Evolutionary conservation across 1,284 basidiomycete species (phyloP).

Genomic region (Trichosporon asahii): DNA sequence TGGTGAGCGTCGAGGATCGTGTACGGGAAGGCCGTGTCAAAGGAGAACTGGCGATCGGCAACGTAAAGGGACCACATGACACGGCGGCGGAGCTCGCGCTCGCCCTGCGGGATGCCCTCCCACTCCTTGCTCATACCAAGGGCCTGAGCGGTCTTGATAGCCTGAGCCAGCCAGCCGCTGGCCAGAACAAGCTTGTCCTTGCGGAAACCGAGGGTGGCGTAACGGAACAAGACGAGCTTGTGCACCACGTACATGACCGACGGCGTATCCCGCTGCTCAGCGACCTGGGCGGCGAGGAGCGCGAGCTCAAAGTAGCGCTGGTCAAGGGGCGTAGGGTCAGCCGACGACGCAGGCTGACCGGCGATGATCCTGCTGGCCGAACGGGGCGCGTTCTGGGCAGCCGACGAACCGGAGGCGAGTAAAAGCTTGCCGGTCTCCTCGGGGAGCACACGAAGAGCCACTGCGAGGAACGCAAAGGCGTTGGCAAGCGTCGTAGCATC

Average conservation of each 20-base stretch:
- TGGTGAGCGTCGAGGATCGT: conserved; percentile 45
- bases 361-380: conserved; percentile 25
- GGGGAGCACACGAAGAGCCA: conserved; percentile 39
- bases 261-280: conserved; percentile 40
- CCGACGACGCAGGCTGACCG: conserved; percentile 22
- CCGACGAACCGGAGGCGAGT: conserved; percentile 31
- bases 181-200: conserved; percentile 33
- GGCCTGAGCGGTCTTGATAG: conserved; percentile 44
- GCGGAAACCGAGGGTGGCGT: conserved; percentile 33
- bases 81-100: conserved; percentile 43
- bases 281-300: conserved; percentile 34
- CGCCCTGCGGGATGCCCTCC: conserved; percentile 42
- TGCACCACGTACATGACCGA: conserved; percentile 46
- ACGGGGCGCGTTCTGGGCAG: conserved; percentile 21
- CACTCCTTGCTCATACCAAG: conserved; percentile 46
- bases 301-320: conserved; percentile 48
- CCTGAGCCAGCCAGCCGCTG: conserved; percentile 41
- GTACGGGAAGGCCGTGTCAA: conserved; percentile 45
- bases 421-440: conserved; percentile 45
- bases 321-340: conserved; percentile 42
- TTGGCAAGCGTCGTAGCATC: conserved; percentile 47
- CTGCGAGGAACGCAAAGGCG: conserved; percentile 42
- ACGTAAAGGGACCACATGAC: conserved; percentile 47
- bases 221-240: conserved; percentile 44
- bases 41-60: conserved; percentile 43